Base-by-base conservation (phyloP, 2,329 filamentous ascomycete genomes). In the Verticillium albo-atrum region DNA sequence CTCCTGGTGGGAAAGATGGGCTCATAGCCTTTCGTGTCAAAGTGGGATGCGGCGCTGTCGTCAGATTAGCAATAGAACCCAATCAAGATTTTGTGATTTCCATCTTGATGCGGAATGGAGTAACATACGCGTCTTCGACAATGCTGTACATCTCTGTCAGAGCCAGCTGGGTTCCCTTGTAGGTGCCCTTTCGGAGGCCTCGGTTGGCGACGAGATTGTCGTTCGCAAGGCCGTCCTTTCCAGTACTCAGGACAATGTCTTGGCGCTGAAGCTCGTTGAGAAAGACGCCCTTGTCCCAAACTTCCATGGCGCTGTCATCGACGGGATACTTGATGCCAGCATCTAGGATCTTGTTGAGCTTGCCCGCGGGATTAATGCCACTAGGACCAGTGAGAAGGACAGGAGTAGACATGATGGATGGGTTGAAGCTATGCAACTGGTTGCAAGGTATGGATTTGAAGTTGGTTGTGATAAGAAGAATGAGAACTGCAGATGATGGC, bases 11-110 rank as follows among this genome's bases (percentile, higher is more conserved):
- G 72, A 25, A 74, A 58, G 1, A 70, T 71, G 4, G 72, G 64
- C 60, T 74, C 72, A 9, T 73, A 60, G 6, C 70, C 68, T 3
- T 73, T 61, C 1, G 73, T 70, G 26, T 74, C 72, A 57, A 71
- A 73, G 35, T 71, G 68, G 0, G 72, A 72, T 27, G 68, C 64
- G 51, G 69, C 74, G 14, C 72, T 74, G 47, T 4, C 30, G 6
- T 2, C 1, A 17, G n/a, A 4, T 26, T 26, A 26, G 25, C 17
- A 30, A n/a, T 32, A 32, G 30, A 32, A 6, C 30, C 6, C 6
- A 12, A 32, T n/a, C n/a, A n/a, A n/a, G n/a, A 32, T 12, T 6
- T 32, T 32, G 30, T 10, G 23, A 14, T 12, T 14, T 32, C 2
- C 17, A 20, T 58, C 12, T 42, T 50, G 5, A 5, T 12, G n/a